Conservation (phyloP, 148 eudicot species). For the Nepenthes mirabilis region DNA sequence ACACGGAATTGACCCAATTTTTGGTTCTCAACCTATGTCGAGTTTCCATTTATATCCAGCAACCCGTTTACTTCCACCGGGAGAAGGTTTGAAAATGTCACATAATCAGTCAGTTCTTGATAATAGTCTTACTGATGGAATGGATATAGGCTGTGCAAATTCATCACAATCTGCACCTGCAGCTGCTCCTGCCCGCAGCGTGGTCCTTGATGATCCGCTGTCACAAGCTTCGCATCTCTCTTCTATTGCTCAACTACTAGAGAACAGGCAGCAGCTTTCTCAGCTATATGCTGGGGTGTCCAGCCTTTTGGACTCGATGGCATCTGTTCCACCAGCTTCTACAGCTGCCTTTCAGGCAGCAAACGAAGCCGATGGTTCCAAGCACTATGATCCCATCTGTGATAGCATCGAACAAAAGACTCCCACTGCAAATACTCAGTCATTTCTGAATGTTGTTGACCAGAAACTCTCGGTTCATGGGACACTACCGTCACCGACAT, state of each 20-base stretch:
- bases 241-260: conserved; percentile 35
- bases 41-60: conserved; percentile 12
- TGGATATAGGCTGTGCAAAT: conserved; percentile 8
- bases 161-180: conserved; percentile 12
- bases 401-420: conserved; percentile 15
- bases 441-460: conserved; percentile 3
- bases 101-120: conserved; percentile 22
- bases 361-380: conserved; percentile 16
- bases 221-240: conserved; percentile 28
- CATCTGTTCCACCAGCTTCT: conserved; percentile 15
- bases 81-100: conserved; percentile 11
- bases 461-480: conserved; percentile 9
- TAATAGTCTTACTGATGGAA: conserved; percentile 14
- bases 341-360: conserved; percentile 10
- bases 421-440: not conserved
- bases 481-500: not conserved
- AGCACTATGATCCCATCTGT: conserved; percentile 18
- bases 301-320: not conserved
- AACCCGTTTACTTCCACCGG: conserved; percentile 5
- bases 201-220: conserved; percentile 22
- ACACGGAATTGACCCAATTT: conserved; percentile 20
- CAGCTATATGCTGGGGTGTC: conserved; percentile 17
- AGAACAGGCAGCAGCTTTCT: conserved; percentile 29
- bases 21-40: conserved; percentile 12
- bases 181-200: conserved; percentile 15